Evolutionary conservation across 106 monocot species (phyloP).

Genomic region (Acorus gramineus): DNA sequence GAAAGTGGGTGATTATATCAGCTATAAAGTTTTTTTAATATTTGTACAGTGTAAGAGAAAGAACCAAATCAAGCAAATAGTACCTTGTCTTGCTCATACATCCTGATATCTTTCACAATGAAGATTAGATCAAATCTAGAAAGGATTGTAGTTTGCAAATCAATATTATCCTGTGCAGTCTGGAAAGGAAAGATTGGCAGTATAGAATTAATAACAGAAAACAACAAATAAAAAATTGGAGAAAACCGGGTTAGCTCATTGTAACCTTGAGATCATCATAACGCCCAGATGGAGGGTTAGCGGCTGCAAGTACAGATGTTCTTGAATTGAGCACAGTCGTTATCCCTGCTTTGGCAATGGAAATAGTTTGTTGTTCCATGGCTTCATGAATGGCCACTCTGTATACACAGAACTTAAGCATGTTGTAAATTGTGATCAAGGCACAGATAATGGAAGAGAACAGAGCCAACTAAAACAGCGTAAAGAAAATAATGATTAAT

Average conservation of each 20-base stretch:
- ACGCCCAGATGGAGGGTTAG: slow-evolving; percentile 97
- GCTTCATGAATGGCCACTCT: slow-evolving; percentile 99
- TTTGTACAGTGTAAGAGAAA: background rate
- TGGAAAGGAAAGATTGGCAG: slow-evolving; percentile 21
- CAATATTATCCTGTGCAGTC: slow-evolving; percentile 99
- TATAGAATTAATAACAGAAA: background rate
- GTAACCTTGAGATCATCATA: slow-evolving; percentile 96
- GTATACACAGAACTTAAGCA: slow-evolving; percentile 1
- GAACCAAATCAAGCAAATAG: background rate
- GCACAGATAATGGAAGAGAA: too few species aligned
- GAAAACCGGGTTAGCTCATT: background rate
- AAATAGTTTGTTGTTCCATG: slow-evolving; percentile 99
- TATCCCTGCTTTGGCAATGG: slow-evolving; percentile 97
- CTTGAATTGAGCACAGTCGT: slow-evolving; percentile 95
- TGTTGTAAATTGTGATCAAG: too few species aligned
- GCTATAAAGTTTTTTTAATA: background rate
- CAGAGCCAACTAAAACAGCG: too few species aligned
- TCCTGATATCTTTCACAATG: slow-evolving; percentile 92
- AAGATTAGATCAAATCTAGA: slow-evolving; percentile 98
- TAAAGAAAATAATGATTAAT: background rate
- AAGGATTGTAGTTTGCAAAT: slow-evolving; percentile 96
- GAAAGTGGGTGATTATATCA: slow-evolving; percentile 5
- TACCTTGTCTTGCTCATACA: slow-evolving; percentile 86
- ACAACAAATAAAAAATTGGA: background rate
- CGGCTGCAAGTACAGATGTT: slow-evolving; percentile 97